phyloP scores from a whole-genome alignment of 2,329 filamentous ascomycete species.

The Colletotrichum magnum region DNA sequence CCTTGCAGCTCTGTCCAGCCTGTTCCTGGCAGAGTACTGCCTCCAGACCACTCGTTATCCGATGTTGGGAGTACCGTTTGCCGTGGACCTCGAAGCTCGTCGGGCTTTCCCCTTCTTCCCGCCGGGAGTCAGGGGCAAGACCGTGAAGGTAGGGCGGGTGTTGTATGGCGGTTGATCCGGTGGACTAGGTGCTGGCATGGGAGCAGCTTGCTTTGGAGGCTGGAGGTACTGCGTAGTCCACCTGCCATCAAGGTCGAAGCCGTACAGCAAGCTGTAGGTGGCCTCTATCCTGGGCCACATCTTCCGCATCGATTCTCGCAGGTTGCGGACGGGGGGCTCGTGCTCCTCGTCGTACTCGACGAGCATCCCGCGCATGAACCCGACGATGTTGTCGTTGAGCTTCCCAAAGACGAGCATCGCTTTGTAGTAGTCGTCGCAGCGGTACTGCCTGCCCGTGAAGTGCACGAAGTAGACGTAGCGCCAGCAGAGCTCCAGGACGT shows the following conservation, averaged over 20 bases:
- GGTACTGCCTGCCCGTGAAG: background rate
- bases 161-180: background rate
- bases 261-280: background rate
- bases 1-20: too few species aligned
- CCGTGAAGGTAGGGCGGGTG: too few species aligned
- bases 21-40: too few species aligned
- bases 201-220: background rate
- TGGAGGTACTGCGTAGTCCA: background rate
- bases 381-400: background rate
- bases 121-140: too few species aligned
- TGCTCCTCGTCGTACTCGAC: background rate
- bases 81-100: too few species aligned
- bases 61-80: too few species aligned
- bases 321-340: background rate
- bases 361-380: conserved; percentile 4
- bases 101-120: too few species aligned
- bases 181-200: background rate
- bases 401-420: background rate
- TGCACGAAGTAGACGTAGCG: background rate
- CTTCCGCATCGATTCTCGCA: background rate
- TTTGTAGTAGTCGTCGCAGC: background rate
- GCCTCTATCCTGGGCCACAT: conserved; percentile 7
- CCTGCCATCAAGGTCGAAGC: background rate
- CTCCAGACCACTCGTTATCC: too few species aligned
- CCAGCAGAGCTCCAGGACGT: conserved; percentile 1